Base-by-base conservation (phyloP, 1,139 yeast genomes). In the Blastobotrys persicus region DNA sequence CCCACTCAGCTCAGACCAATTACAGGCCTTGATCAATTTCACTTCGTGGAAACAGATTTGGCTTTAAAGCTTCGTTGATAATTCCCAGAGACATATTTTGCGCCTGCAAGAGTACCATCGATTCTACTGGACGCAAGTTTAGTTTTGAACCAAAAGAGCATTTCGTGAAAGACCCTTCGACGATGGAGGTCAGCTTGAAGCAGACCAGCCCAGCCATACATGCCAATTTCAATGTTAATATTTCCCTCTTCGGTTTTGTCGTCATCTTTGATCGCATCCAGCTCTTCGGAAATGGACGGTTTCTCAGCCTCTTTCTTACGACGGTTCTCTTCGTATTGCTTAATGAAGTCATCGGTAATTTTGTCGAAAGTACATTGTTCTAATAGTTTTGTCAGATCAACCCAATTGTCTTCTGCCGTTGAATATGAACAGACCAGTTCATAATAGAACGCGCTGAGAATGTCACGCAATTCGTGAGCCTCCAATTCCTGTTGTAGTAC, bases 361-460 rank as follows among this genome's bases (percentile, higher is more conserved):
- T 37, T 26, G 41, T 37, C 41, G 19, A 18, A 37, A 5, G 41
- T 37, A 28, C 41, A 37, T 5, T 32, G 19, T 26, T 44, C 23
- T 17, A 44, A 44, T 17, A 50, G 14, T 28, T 44, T 37, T 13
- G 45, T 46, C 12, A 50, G 39, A 26, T 50, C 47, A 20, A 46
- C 35, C 12, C 46, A 31, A 5, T 46, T 47, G 31, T 46, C 41
- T 11, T 33, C 20, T 13, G 19, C 20, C 19, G n/a, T 16, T 11
- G 13, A 20, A 20, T 37, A 39, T 3, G 31, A 38, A 5, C 23
- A 31, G 7, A 50, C 49, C 26, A 51, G 40, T 13, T 47, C 51
- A 42, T 52, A 56, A 31, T 55, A 56, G 23, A 56, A 44, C 19
- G 53, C 50, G 13, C 52, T 34, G 16, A 56, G 47, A 6, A 54